Evolutionary conservation across 2,329 filamentous ascomycete genomes (phyloP), one percentile per base, ranked within the genome.

Genomic region (Zasmidium citrigriseum): DNA sequence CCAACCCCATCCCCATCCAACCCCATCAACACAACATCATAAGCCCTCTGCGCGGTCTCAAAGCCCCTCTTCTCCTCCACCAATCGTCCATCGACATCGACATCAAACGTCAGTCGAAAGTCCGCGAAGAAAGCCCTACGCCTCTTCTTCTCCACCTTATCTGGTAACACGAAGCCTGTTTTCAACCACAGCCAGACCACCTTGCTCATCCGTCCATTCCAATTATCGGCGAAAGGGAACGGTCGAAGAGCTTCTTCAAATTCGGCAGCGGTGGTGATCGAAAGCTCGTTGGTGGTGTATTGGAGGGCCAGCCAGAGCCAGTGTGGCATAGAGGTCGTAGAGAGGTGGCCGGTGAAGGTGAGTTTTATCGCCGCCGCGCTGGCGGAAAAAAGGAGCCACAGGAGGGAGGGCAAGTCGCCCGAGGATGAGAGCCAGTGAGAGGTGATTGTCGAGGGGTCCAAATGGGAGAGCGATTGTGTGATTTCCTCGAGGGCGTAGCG

Each of bases 21-120:
- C 14, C 34, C 34, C 7, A 41, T n/a, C 14, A 41, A n/a, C 34
- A 16, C 34, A 11, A 41, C 16, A 11, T 41, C 34, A 41, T 9
- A 41, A 41, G 34, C 34, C 34, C 18, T 41, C 34, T n/a, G 12
- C 34, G 18, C 34, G 4, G 18, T n/a, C 34, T 41, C 34, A 11
- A 11, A 7, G 7, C 7, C 27, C 27, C 27, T 29, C 34, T n/a
- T 41, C 34, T 16, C 34, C 34, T n/a, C n/a, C n/a, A n/a, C 34
- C 18, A 29, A 7, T 29, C 27, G 27, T n/a, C 18, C 34, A 41
- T 41, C 34, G 18, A 41, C 34, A 11, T 41, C 34, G 12, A 41
- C 34, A 41, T 54, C 52, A 23, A 54, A 54, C 9, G 41, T 54
- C 41, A 47, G 29, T 27, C 52, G 34, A 21, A 54, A 14, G 16